Conservation (phyloP, 768 basidiomycete genomes). For the Mrakia blollopis region DNA sequence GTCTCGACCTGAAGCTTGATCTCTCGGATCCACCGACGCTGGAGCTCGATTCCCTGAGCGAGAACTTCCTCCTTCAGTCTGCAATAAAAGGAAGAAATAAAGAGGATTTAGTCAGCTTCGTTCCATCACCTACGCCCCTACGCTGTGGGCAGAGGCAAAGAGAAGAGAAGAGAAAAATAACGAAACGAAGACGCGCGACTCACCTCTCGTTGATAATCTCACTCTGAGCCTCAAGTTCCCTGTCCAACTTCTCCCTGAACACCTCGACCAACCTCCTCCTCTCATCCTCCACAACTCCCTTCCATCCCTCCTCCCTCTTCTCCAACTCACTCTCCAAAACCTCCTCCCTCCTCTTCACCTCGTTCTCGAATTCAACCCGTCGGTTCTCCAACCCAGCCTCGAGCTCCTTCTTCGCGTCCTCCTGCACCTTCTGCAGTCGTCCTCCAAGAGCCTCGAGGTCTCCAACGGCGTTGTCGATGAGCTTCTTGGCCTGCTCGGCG, state of each 20-base stretch:
- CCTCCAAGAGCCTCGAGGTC: constrained; percentile 74
- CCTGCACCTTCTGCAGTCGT: constrained; percentile 72
- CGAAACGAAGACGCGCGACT: constrained; percentile 18
- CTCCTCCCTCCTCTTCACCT: constrained; percentile 66
- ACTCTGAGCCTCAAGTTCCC: constrained; percentile 79
- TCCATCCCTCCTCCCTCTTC: constrained; percentile 77
- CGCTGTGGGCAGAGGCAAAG: too few relatives aligned
- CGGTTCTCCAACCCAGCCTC: constrained; percentile 61
- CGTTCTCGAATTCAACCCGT: constrained; percentile 57
- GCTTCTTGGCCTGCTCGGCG: constrained; percentile 61
- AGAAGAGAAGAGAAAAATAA: constrained; percentile 35
- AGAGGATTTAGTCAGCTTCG: background rate
- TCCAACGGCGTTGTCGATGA: constrained; percentile 71
- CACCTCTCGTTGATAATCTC: constrained; percentile 93
- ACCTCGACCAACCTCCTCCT: constrained; percentile 62
- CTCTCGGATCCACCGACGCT: constrained; percentile 92
- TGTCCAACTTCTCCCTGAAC: constrained; percentile 79
- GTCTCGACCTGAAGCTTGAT: constrained; percentile 93
- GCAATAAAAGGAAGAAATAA: too few relatives aligned
- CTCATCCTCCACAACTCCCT: constrained; percentile 74
- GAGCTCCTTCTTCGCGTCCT: constrained; percentile 63
- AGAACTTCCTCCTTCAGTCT: constrained; percentile 92
- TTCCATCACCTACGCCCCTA: too few relatives aligned
- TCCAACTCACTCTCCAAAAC: constrained; percentile 69
- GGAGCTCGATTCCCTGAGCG: constrained; percentile 94